Conservation (phyloP, 208 protist genomes). For the Naegleria lovaniensis region DNA sequence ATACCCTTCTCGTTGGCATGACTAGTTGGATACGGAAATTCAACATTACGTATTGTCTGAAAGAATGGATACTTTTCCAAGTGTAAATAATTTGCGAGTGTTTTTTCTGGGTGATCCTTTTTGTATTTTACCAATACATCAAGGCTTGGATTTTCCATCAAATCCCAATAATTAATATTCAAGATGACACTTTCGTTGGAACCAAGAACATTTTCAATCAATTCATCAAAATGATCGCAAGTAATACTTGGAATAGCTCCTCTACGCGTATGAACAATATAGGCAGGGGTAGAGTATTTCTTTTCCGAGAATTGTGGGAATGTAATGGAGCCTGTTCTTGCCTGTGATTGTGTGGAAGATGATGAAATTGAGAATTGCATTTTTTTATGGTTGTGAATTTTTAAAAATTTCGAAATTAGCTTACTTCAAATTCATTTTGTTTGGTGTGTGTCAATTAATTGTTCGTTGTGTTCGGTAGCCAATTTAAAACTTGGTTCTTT, state of each 20-base stretch:
- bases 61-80: neutral
- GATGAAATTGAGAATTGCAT: neutral
- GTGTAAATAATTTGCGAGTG: neutral
- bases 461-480: too few species aligned
- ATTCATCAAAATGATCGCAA: neutral
- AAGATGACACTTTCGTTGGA: neutral
- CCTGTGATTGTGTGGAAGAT: neutral
- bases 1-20: neutral
- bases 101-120: neutral
- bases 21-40: neutral
- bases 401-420: too few species aligned
- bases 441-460: too few species aligned
- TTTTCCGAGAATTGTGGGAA: conserved; percentile 24
- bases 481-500: too few species aligned
- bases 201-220: neutral
- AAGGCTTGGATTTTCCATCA: neutral
- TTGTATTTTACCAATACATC: neutral
- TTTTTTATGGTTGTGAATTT: neutral
- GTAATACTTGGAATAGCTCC: neutral
- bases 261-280: conserved; percentile 13
- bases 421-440: too few species aligned
- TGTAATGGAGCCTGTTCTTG: neutral
- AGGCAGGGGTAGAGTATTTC: conserved; percentile 20
- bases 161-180: conserved; percentile 3
- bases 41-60: neutral